Evolutionary conservation across 208 protist genomes (phyloP).

Genomic region (Leishmania lainsoni): DNA sequence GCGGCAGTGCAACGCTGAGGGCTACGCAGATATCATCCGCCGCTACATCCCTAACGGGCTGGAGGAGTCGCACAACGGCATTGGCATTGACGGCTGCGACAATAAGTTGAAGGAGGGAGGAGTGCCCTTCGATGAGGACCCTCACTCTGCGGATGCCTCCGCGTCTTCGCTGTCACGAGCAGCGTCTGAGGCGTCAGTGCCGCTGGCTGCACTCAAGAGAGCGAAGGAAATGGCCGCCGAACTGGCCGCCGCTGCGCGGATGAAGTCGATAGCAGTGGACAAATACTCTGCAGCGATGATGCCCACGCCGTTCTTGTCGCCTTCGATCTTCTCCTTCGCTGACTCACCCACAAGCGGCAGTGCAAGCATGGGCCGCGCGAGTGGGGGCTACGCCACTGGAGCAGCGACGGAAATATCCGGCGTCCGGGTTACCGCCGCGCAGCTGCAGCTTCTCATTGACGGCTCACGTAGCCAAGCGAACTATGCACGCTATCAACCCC

Average conservation of each 20-base stretch:
- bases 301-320: not conserved
- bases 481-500: conserved; percentile 13
- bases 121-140: not conserved
- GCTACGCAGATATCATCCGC: conserved; percentile 25
- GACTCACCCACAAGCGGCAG: conserved; percentile 13
- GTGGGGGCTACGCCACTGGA: not conserved
- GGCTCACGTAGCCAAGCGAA: conserved; percentile 21
- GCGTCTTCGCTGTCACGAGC: not conserved
- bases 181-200: conserved; percentile 3
- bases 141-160: not conserved
- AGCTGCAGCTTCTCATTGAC: conserved; percentile 28
- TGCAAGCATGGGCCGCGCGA: conserved; percentile 16
- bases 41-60: conserved; percentile 8
- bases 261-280: conserved; percentile 4
- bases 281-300: conserved; percentile 3
- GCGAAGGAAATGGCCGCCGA: conserved; percentile 21
- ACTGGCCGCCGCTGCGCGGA: conserved; percentile 24
- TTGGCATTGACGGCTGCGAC: not conserved
- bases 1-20: conserved; percentile 21
- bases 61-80: not conserved
- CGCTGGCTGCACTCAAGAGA: conserved; percentile 26
- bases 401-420: conserved; percentile 11
- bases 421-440: conserved; percentile 27
- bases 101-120: not conserved
- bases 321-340: conserved; percentile 18